Percentiles rank a stretch among this genome's conserved stretches.
phyloP scores from a whole-genome alignment of 805 yeast species.

The Candida khao-thaluensis region DNA sequence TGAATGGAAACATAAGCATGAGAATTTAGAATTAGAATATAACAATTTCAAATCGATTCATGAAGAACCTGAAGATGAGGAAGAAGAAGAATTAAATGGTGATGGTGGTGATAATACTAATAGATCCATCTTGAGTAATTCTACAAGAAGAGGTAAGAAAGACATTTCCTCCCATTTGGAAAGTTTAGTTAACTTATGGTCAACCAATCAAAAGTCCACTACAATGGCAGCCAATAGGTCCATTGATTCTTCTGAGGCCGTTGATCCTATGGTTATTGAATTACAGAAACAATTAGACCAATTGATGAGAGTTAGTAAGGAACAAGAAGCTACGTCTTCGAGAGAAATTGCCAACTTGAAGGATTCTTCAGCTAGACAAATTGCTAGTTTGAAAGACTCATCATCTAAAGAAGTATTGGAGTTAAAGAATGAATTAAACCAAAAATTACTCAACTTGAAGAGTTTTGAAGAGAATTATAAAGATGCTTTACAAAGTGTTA shows the following conservation, averaged over 20 bases:
- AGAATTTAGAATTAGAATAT: conserved; percentile 44
- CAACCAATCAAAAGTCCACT: conserved; percentile 15
- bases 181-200: conserved; percentile 35
- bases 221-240: conserved; percentile 12
- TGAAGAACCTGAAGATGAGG: conserved; percentile 32
- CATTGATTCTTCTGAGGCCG: conserved; percentile 8
- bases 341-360: conserved; percentile 26
- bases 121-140: conserved; percentile 23
- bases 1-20: conserved; percentile 48
- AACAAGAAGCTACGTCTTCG: conserved; percentile 37
- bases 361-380: conserved; percentile 2
- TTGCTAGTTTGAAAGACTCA: conserved; percentile 18
- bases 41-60: conserved; percentile 38
- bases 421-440: conserved; percentile 31
- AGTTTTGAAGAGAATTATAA: conserved; percentile 64
- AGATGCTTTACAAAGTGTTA: conserved; percentile 68
- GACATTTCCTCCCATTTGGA: conserved; percentile 37
- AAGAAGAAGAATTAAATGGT: conserved; percentile 25
- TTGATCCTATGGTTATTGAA: conserved; percentile 30
- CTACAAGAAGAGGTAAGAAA: conserved; percentile 25
- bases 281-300: conserved; percentile 60
- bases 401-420: conserved; percentile 33
- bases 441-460: conserved; percentile 29
- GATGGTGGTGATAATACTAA: conserved; percentile 15
- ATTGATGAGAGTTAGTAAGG: conserved; percentile 47